Evolutionary conservation across 495 filamentous ascomycete genomes (phyloP), one percentile per base, ranked within the genome.

Genomic region (Aspergillus nanangensis): DNA sequence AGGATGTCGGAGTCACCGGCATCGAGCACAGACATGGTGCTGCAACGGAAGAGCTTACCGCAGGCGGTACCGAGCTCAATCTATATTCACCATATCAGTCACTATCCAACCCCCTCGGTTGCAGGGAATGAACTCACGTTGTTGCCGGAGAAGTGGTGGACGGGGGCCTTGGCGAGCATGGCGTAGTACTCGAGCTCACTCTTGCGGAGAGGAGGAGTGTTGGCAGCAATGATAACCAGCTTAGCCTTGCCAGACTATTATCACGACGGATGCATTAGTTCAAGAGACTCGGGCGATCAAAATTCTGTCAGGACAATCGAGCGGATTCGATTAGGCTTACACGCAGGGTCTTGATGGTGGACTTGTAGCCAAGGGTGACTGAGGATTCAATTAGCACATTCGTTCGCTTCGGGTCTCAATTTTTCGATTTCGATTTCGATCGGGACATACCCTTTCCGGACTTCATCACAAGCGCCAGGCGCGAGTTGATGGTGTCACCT

Each of bases 1-100:
- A 98, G 79, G 70, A 97, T 96, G 75, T 98, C 92, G 44, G 87
- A 93, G 82, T 97, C 93, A 86, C 93, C 93, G 70, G 89, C 90
- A 73, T 96, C 91, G 34, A 97, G 72, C 67, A 96, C 83, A 49
- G 90, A 83, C 89, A 97, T 94, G 63, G 90, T 94, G 42, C 84
- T 86, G 80, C 90, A 95, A 54, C 74, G 66, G 65, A 67, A 75
- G 56, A 95, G 82, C 72, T 94, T 94, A 71, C 90, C 90, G 71
- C 86, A 89, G 38, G 91, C 88, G 58, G 90, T 96, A 50, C 93
- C 93, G 45, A 98, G 78, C 72, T 97, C 91, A 67, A 96, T 95
- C 91, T 96, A 65, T 72, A 55, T 34, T 29, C 33, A n/a, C n/a
- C n/a, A n/a, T n/a, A n/a, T 33, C 14, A 48, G 17, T 11, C 22